Evolutionary conservation across 306 rosid species (phyloP).

Genomic region (Quillaja saponaria): DNA sequence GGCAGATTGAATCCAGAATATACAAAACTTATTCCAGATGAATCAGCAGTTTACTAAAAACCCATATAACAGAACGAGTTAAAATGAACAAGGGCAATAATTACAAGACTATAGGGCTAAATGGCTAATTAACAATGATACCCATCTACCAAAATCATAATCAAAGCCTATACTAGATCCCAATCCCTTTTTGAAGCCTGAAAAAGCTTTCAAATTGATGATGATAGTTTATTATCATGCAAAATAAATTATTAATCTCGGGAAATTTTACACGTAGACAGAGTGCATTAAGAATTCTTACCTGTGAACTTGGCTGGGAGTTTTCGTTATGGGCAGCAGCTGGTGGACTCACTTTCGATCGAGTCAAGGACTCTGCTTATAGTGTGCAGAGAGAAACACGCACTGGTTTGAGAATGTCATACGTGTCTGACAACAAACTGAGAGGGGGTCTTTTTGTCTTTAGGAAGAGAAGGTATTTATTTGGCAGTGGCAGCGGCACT

Average conservation of each 20-base stretch:
- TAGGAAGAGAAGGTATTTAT: conserved; percentile 3
- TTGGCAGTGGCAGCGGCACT: conserved; percentile 49
- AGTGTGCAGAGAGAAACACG: conserved; percentile 17
- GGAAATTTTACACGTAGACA: too few species aligned
- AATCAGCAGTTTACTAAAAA: not conserved
- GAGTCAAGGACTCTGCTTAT: conserved; percentile 26
- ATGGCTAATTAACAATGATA: conserved; percentile 2
- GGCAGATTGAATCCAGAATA: not conserved
- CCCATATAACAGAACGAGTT: conserved; percentile 1
- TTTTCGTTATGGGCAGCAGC: conserved; percentile 9
- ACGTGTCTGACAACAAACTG: conserved; percentile 27
- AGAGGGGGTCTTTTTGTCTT: not conserved
- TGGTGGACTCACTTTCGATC: conserved; percentile 13
- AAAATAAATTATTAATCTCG: too few species aligned
- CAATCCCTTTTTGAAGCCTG: conserved; percentile 24
- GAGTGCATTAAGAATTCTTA: conserved; percentile 16
- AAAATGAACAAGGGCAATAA: conserved; percentile 8
- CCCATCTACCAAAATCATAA: conserved; percentile 1
- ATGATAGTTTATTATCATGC: too few species aligned
- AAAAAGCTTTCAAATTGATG: not conserved
- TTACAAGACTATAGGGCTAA: conserved; percentile 13
- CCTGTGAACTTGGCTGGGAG: conserved; percentile 38
- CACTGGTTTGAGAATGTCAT: conserved; percentile 26
- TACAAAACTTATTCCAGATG: not conserved
- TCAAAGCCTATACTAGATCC: conserved; percentile 12